Percentiles rank a stretch among this genome's conserved stretches.
These are phyloP conservation scores for Fusarium irregulare DNA, from an alignment of 2,329 filamentous ascomycete genomes.

Conservation along the genomic window DNA sequence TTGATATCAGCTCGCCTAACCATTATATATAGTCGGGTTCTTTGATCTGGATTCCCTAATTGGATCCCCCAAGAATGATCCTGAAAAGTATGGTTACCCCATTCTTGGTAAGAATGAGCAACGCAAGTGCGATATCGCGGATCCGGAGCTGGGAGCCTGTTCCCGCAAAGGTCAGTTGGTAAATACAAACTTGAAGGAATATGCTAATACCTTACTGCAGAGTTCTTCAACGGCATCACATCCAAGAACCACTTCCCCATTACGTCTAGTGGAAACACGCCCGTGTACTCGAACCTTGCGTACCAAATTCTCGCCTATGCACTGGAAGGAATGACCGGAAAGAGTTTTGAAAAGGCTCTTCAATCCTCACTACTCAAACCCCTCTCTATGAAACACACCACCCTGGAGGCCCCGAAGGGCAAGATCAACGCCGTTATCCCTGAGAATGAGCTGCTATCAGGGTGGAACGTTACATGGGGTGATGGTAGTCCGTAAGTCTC, in stretches of 20 bases:
- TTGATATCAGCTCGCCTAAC: background rate
- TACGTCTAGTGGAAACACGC: slow-evolving; percentile 4
- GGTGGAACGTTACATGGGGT: background rate
- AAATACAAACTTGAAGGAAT: rapidly evolving
- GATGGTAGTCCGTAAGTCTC: slow-evolving; percentile 5
- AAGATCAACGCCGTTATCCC: slow-evolving; percentile 6
- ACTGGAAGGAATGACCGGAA: slow-evolving; percentile 8
- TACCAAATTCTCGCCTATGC: slow-evolving; percentile 22
- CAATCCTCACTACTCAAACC: background rate
- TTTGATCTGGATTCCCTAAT: background rate
- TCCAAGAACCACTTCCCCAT: background rate
- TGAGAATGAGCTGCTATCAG: background rate
- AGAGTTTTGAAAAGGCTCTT: background rate
- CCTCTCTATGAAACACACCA: background rate
- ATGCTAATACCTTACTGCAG: background rate
- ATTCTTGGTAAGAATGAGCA: background rate
- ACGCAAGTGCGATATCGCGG: background rate
- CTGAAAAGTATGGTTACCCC: background rate
- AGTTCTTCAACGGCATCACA: slow-evolving; percentile 3
- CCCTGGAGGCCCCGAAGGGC: background rate
- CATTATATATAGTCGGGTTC: background rate
- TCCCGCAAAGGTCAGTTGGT: background rate
- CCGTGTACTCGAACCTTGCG: slow-evolving; percentile 11
- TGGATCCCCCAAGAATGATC: background rate
- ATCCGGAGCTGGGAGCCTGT: background rate